These are phyloP conservation scores for Aspergillus quadrilineatus DNA, from an alignment of 2,329 filamentous ascomycete genomes.

Conservation along the genomic window DNA sequence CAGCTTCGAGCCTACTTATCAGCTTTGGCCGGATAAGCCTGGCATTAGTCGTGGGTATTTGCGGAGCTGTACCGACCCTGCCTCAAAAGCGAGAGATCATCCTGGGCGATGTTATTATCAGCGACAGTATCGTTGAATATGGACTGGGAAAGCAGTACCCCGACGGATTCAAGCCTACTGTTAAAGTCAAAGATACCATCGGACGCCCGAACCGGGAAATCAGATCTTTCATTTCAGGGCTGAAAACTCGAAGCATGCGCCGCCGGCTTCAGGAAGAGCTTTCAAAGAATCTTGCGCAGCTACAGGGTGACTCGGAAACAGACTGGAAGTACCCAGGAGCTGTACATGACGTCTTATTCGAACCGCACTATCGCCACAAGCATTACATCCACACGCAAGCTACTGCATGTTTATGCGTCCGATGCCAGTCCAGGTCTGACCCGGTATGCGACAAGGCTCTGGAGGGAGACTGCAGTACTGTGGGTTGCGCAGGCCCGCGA, in stretches of 20 bases:
- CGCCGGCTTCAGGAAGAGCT: not conserved
- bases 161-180: not conserved
- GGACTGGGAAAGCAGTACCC: constrained; percentile 3
- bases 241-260: not conserved
- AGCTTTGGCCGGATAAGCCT: not conserved
- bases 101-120: constrained; percentile 8
- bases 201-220: not conserved
- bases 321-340: not conserved
- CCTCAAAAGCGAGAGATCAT: not conserved
- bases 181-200: not conserved
- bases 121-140: not conserved
- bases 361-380: not conserved
- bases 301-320: not conserved
- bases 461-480: not conserved
- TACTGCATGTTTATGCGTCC: not conserved
- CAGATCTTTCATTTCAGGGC: not conserved
- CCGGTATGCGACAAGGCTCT: constrained; percentile 8
- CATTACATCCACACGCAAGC: not conserved
- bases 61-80: not conserved
- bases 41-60: constrained; percentile 3
- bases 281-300: not conserved
- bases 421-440: not conserved
- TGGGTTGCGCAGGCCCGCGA: not conserved
- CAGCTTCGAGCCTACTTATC: not conserved
- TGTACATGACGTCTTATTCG: not conserved